phyloP scores from a whole-genome alignment of 1,284 basidiomycete genomes.

The Cryptococcus sp. region DNA sequence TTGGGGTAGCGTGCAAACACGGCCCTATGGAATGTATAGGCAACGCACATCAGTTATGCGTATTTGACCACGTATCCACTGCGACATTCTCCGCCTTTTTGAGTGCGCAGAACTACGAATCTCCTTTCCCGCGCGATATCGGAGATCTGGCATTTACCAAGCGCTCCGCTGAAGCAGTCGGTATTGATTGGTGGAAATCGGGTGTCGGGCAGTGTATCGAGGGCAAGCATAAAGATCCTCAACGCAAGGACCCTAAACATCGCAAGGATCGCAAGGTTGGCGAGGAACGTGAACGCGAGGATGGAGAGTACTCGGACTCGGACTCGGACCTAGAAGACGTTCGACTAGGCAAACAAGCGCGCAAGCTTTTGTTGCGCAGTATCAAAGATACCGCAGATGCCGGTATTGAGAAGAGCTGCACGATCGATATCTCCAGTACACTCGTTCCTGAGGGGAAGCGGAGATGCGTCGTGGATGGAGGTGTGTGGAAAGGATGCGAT shows the following conservation, averaged over 20 bases:
- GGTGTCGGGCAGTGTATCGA: slow-evolving; percentile 63
- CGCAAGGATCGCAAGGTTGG: slow-evolving; percentile 1
- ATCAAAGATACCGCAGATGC: slow-evolving; percentile 57
- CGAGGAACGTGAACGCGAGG: slow-evolving; percentile 13
- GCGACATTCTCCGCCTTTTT: slow-evolving; percentile 68
- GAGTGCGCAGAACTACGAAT: slow-evolving; percentile 73
- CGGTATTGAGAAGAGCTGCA: slow-evolving; percentile 79
- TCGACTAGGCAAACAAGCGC: slow-evolving; percentile 32
- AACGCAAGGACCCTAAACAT: background rate
- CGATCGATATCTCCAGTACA: slow-evolving; percentile 66
- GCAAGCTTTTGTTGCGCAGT: slow-evolving; percentile 62
- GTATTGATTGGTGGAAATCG: slow-evolving; percentile 67
- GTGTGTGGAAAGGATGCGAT: slow-evolving; percentile 76
- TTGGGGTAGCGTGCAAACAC: slow-evolving; percentile 76
- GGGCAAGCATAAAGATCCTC: slow-evolving; percentile 14
- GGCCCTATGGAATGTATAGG: slow-evolving; percentile 73
- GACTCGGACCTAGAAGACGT: slow-evolving; percentile 60
- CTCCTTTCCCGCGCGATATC: slow-evolving; percentile 59
- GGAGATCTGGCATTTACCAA: slow-evolving; percentile 67
- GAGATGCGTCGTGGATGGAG: slow-evolving; percentile 72
- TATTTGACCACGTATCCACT: slow-evolving; percentile 50
- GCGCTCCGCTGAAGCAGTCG: slow-evolving; percentile 64
- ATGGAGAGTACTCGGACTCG: slow-evolving; percentile 39
- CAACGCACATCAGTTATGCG: slow-evolving; percentile 81
- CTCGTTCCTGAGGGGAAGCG: slow-evolving; percentile 46